Percentiles rank a stretch among this genome's conserved stretches.
Conservation (phyloP, 2,329 filamentous ascomycete genomes). For the Penicillium janthinellum region DNA sequence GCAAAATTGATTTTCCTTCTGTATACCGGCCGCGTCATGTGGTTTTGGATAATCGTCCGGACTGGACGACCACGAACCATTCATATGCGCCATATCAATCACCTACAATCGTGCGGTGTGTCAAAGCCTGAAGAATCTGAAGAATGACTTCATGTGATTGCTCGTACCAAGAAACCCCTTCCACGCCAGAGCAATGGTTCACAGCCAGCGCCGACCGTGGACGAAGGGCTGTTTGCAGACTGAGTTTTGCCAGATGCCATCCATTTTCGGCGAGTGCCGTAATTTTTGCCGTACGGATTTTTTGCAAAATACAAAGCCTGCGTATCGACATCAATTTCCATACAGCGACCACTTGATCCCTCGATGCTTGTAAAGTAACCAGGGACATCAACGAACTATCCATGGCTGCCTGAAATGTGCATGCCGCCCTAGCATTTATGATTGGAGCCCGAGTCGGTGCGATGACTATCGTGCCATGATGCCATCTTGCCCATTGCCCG, state of each 20-base stretch:
- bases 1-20: background rate
- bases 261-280: background rate
- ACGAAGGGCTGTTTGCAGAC: conserved; percentile 11
- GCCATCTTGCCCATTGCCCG: background rate
- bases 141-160: conserved; percentile 9
- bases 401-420: conserved; percentile 22
- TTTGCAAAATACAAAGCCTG: conserved; percentile 1
- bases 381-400: background rate
- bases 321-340: background rate
- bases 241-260: background rate
- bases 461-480: background rate
- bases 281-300: background rate
- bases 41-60: conserved; percentile 16
- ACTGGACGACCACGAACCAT: background rate
- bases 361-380: background rate
- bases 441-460: conserved; percentile 8
- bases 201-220: conserved; percentile 5
- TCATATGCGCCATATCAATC: background rate
- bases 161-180: conserved; percentile 1
- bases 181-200: conserved; percentile 1
- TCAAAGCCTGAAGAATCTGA: background rate
- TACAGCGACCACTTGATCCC: background rate
- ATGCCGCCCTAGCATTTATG: conserved; percentile 8
- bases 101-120: conserved; percentile 1
- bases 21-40: conserved; percentile 21